Base-by-base conservation (phyloP, 2,329 filamentous ascomycete species). In the Iodosphaeria phyllophila region DNA sequence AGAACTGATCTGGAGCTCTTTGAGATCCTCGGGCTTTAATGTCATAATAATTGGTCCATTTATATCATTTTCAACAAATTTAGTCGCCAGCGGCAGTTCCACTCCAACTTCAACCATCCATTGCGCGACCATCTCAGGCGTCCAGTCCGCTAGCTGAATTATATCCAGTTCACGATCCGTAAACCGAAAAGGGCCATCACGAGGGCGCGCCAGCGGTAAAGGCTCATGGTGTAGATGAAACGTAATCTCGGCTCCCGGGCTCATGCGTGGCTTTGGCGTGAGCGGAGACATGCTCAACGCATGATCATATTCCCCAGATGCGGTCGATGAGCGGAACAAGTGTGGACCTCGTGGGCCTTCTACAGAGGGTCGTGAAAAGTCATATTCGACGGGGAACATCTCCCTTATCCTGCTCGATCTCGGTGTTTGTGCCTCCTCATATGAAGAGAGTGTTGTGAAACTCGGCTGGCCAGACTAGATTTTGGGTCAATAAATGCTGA, bases 51-150 rank as follows among this genome's bases (percentile, higher is more conserved):
- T 79, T 4, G 71, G 63, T 9, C 86, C 86, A 14, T 75, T 82
- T 46, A 98, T 93, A 43, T 98, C 86, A 47, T 98, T 91, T 39
- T 76, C 67, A 32, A 84, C 64, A 41, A 98, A 93, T 37, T 76
- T 79, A 40, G 91, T 74, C 8, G 89, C 74, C 25, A 86, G 62
- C 5, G 62, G 54, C 25, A 69, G 54, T 44, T 92, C 84, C 43
- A 92, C 72, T 37, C 79, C 82, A 22, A 73, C 68, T 45, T 80
- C 69, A 41, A 74, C 66, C 82, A 93, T 89, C 67, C 79, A 89
- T 41, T 78, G 71, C 28, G 77, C 76, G 21, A 89, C 78, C 51
- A 82, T 74, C 41, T 72, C 64, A 3, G 78, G 73, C 9, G 67
- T 64, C 80, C 77, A 89, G 22, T 56, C 53, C 10, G 63, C 57